Evolutionary conservation across 352 stramenopile genomes (phyloP).

Genomic region (Phytophthora quininea): DNA sequence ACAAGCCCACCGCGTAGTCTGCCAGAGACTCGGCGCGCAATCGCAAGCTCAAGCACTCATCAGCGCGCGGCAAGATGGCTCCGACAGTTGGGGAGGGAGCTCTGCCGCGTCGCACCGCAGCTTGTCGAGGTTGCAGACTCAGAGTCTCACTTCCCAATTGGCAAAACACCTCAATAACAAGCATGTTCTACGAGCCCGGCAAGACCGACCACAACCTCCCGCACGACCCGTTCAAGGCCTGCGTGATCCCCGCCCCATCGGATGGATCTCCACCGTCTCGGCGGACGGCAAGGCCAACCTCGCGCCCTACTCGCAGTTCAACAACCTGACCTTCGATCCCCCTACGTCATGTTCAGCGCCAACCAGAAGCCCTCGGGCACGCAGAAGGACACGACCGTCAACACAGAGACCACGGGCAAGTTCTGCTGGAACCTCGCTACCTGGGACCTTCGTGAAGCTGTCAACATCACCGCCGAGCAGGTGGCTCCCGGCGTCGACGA

Average conservation of each 20-base stretch:
- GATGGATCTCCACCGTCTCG: slow-evolving; percentile 39
- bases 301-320: slow-evolving; percentile 40
- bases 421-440: slow-evolving; percentile 39
- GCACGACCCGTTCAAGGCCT: slow-evolving; percentile 40
- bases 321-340: slow-evolving; percentile 41
- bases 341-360: slow-evolving; percentile 41
- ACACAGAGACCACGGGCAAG: slow-evolving; percentile 33
- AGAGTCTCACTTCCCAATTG: slow-evolving; percentile 20
- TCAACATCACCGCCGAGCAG: slow-evolving; percentile 38
- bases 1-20: slow-evolving; percentile 27
- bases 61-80: slow-evolving; percentile 8
- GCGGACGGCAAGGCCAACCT: slow-evolving; percentile 26
- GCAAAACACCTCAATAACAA: slow-evolving; percentile 1
- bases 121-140: slow-evolving; percentile 8
- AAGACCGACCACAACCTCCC: slow-evolving; percentile 41
- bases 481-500: slow-evolving; percentile 32
- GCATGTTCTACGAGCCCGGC: slow-evolving; percentile 37
- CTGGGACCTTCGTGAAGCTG: slow-evolving; percentile 31
- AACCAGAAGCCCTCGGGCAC: slow-evolving; percentile 38
- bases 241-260: slow-evolving; percentile 34
- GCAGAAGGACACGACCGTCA: slow-evolving; percentile 38
- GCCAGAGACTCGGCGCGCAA: slow-evolving; percentile 30
- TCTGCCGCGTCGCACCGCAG: background rate
- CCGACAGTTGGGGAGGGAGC: slow-evolving; percentile 6
- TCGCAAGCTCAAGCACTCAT: slow-evolving; percentile 36